phyloP scores from a whole-genome alignment of 2,329 filamentous ascomycete genomes.

The Paecilomyces dactylethromorphus region DNA sequence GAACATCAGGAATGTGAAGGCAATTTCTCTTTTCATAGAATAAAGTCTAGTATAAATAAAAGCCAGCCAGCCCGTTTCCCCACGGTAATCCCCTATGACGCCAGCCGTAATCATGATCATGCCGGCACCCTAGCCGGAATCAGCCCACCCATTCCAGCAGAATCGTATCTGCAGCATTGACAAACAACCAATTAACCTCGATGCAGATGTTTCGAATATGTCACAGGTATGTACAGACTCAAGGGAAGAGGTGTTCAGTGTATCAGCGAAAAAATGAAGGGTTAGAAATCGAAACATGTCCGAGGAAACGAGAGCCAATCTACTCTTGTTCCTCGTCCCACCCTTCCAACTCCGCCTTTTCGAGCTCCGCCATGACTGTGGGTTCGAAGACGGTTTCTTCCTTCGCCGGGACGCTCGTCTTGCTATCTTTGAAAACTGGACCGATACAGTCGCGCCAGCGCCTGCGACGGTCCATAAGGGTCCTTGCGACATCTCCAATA shows the following conservation, averaged over 20 bases:
- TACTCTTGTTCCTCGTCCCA: slow-evolving; percentile 76
- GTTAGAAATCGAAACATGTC: not conserved
- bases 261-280: not conserved
- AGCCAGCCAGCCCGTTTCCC: not conserved
- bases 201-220: not conserved
- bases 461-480: slow-evolving; percentile 81
- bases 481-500: slow-evolving; percentile 86
- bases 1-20: not conserved
- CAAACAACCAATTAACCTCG: not conserved
- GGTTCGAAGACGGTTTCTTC: slow-evolving; percentile 70
- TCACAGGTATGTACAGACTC: not conserved
- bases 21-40: not conserved
- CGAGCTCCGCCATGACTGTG: slow-evolving; percentile 63
- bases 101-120: not conserved
- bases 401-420: slow-evolving; percentile 62
- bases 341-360: slow-evolving; percentile 69
- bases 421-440: slow-evolving; percentile 80
- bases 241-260: not conserved
- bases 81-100: not conserved
- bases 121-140: not conserved
- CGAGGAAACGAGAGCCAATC: not conserved
- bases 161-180: not conserved
- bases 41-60: not conserved
- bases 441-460: slow-evolving; percentile 90
- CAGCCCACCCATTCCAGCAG: not conserved